These are phyloP conservation scores for Picochlorum sp. DNA, from an alignment of 139 green algal genomes.

Conservation along the genomic window DNA sequence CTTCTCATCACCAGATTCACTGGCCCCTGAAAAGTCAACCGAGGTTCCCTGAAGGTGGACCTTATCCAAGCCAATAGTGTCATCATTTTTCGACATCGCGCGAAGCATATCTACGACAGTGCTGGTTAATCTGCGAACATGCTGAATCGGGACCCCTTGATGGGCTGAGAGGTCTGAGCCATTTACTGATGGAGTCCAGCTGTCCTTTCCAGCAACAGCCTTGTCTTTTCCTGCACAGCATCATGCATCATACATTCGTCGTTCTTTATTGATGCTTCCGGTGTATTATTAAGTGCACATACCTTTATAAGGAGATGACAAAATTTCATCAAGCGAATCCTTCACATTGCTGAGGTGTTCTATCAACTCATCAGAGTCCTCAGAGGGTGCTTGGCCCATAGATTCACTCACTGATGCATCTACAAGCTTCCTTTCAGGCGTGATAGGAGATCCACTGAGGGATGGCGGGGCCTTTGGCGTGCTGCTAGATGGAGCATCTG, in stretches of 20 bases:
- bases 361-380: background rate
- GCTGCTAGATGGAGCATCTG: too few species aligned
- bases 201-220: background rate
- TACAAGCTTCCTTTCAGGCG: too few species aligned
- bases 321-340: background rate
- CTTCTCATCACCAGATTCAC: slow-evolving; percentile 7
- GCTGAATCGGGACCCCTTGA: slow-evolving; percentile 8
- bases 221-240: background rate
- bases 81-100: slow-evolving; percentile 5
- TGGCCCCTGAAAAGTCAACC: background rate
- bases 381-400: background rate
- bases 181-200: slow-evolving; percentile 11
- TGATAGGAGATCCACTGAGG: too few species aligned
- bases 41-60: background rate
- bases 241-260: too few species aligned
- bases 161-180: slow-evolving; percentile 13
- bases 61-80: background rate
- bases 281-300: background rate
- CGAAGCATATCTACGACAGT: slow-evolving; percentile 31
- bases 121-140: slow-evolving; percentile 27
- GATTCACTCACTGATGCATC: too few species aligned
- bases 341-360: slow-evolving; percentile 1
- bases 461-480: too few species aligned
- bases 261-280: too few species aligned
- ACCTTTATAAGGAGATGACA: background rate